Evolutionary conservation across 148 eudicot species (phyloP).

Genomic region (Vaccinium darrowii): DNA sequence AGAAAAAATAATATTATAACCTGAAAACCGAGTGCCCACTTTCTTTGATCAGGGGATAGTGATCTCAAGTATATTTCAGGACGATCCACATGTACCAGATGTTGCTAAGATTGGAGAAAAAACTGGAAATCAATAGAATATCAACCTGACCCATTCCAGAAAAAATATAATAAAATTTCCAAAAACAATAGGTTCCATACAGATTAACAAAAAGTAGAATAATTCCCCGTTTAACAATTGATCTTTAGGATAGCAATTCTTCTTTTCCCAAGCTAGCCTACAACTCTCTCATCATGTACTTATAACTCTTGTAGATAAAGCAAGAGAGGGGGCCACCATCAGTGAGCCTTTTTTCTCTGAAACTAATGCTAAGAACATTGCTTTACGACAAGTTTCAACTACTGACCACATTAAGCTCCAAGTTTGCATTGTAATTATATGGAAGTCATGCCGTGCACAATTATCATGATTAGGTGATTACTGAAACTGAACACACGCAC

Average conservation of each 20-base stretch:
- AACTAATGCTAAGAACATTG: background rate
- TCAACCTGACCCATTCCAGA: background rate
- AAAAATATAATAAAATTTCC: background rate
- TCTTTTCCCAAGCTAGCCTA: background rate
- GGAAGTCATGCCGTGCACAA: background rate
- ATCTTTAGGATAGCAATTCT: background rate
- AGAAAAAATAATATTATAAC: constrained; percentile 2
- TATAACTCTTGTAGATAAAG: background rate
- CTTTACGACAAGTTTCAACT: background rate
- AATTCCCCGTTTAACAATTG: background rate
- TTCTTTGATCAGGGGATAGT: constrained; percentile 14
- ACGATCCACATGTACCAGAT: constrained; percentile 9
- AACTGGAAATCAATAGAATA: background rate
- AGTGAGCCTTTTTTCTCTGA: background rate
- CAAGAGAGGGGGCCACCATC: background rate
- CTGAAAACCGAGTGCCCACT: constrained; percentile 36
- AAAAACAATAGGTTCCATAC: background rate
- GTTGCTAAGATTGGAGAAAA: background rate
- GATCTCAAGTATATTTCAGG: constrained; percentile 20
- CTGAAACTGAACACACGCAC: background rate
- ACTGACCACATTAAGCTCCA: background rate
- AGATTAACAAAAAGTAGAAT: background rate
- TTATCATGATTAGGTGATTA: background rate
- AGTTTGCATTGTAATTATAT: background rate
- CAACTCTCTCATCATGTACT: background rate